Base-by-base conservation (phyloP, 2,329 filamentous ascomycete species). In the Stachybotrys echinatus region DNA sequence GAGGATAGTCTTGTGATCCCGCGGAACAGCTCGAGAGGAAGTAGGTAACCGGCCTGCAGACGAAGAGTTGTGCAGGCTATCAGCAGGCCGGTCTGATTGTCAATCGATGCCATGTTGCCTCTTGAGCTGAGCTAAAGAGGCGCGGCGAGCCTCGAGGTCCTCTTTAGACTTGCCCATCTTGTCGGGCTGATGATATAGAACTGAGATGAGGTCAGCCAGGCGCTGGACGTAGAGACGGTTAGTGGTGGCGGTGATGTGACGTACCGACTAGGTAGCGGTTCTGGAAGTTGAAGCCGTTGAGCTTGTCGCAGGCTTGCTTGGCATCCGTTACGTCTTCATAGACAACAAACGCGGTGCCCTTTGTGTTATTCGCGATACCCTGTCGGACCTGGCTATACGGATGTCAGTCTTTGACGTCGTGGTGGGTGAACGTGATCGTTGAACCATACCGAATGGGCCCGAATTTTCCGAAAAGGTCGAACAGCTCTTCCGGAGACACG, bases 201-300 rank as follows among this genome's bases (percentile, higher is more conserved):
- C 80, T 83, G 54, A 21, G 42, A 45, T 12, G 37, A 45, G 20
- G 39, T 48, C 39, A 53, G 55, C 50, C 48, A 50, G 45, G 17
- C 37, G 43, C 12, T n/a, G 45, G 37, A 50, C 23, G 14, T 14
- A 20, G 31, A 21, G 12, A 14, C 39, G 6, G 12, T 19, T 18
- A 23, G 20, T 14, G 6, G 4, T 39, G n/a, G 20, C 14, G 17
- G 31, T 19, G 10, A 5, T 14, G 23, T 18, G 21, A 84, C 89
- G 54, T 83, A 95, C 90, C 91, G 66, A 99, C 94, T 63, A 99
- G 89, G 74, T 99, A 99, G 70, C 94, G 88, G 76, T 92, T 96
- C 79, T 99, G 94, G 73, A 99, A 99, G 79, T 99, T 99, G 85
- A 95, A 99, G 69, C 94, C 94, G 79, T 99, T 99, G 71, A 99